Evolutionary conservation across 1,139 yeast species (phyloP).

Genomic region (Yamadazyma buinensis): DNA sequence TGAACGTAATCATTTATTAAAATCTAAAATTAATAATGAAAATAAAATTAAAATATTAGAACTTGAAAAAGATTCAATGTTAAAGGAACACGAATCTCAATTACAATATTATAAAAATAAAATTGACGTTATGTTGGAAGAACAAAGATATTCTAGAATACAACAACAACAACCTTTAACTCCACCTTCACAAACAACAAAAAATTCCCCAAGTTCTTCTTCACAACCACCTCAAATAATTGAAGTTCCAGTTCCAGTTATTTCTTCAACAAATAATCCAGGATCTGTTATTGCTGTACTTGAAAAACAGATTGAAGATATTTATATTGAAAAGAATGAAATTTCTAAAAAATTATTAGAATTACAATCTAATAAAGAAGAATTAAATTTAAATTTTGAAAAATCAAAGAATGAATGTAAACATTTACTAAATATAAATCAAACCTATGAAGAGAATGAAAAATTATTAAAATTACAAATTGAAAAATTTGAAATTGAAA

Average conservation of each 20-base stretch:
- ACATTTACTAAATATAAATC: constrained; percentile 10
- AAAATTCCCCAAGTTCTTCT: not conserved
- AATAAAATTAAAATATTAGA: constrained; percentile 31
- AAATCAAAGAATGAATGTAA: constrained; percentile 5
- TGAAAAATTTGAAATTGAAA: constrained; percentile 18
- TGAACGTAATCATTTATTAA: constrained; percentile 29
- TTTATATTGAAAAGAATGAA: constrained; percentile 13
- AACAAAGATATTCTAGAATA: constrained; percentile 3
- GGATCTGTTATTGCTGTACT: constrained; percentile 24
- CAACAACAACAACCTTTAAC: not conserved
- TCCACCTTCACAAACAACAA: constrained; percentile 1
- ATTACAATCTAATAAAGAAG: not conserved
- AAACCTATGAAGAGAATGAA: constrained; percentile 15
- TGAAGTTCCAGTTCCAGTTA: constrained; percentile 2
- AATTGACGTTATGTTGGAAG: constrained; percentile 13
- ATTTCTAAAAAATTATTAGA: constrained; percentile 2
- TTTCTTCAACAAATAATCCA: constrained; percentile 1
- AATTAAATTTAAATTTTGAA: constrained; percentile 5
- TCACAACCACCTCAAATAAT: not conserved
- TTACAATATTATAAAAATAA: constrained; percentile 22
- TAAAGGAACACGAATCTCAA: constrained; percentile 30
- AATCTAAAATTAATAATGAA: constrained; percentile 29
- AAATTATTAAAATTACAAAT: constrained; percentile 19
- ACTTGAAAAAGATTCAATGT: constrained; percentile 31
- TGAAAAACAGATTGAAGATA: constrained; percentile 33